Evolutionary conservation across 805 yeast species (phyloP).

Genomic region (Wickerhamiella musiphila): DNA sequence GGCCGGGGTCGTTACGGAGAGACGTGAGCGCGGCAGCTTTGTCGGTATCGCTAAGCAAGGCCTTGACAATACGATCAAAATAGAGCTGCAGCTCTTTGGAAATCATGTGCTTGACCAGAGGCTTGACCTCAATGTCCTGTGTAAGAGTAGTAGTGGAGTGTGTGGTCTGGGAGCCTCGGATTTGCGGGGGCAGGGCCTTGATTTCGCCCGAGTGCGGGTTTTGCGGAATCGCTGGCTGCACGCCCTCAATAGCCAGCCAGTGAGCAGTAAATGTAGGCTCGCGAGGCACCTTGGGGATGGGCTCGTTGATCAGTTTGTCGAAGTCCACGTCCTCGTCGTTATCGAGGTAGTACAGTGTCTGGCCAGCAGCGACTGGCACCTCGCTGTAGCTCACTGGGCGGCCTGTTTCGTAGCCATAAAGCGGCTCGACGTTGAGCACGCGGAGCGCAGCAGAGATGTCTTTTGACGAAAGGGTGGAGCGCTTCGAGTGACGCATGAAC

Average conservation of each 20-base stretch:
- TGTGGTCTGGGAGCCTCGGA: constrained; percentile 69
- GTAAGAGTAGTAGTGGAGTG: constrained; percentile 32
- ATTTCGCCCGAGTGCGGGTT: constrained; percentile 71
- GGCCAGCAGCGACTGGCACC: constrained; percentile 82
- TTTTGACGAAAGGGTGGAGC: constrained; percentile 60
- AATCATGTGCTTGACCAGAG: constrained; percentile 83
- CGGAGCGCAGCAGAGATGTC: constrained; percentile 72
- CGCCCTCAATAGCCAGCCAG: constrained; percentile 97
- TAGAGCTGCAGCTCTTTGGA: constrained; percentile 88
- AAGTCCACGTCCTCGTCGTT: constrained; percentile 84
- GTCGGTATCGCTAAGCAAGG: constrained; percentile 33
- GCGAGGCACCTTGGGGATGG: constrained; percentile 88
- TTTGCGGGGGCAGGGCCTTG: constrained; percentile 53
- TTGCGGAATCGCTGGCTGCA: constrained; percentile 94
- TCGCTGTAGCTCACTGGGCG: constrained; percentile 66
- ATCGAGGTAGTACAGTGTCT: constrained; percentile 78
- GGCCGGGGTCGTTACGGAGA: constrained; percentile 79
- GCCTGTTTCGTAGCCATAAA: constrained; percentile 25
- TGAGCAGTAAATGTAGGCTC: constrained; percentile 77
- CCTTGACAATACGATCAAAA: constrained; percentile 77
- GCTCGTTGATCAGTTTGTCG: constrained; percentile 82
- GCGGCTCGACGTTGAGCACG: constrained; percentile 81
- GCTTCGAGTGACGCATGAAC: constrained; percentile 85
- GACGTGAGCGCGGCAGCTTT: constrained; percentile 68
- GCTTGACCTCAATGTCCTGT: constrained; percentile 51